These are phyloP conservation scores for Flaveria linearis DNA, from an alignment of 129 eudicot species.

Conservation along the genomic window DNA sequence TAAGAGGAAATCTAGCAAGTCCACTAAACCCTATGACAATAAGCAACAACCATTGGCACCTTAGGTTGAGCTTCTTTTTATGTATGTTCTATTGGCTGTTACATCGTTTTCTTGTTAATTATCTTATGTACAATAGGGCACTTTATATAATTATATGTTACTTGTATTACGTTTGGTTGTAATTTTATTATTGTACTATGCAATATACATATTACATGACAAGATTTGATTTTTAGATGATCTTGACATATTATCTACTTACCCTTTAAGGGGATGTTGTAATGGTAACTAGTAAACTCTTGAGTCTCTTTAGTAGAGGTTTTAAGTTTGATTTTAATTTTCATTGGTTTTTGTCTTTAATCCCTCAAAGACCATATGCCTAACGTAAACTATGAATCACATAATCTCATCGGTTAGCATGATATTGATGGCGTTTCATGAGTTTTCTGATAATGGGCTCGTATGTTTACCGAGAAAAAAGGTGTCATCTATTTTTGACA, in stretches of 20 bases:
- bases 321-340: no score
- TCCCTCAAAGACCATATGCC: no score
- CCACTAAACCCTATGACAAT: slow-evolving; percentile 61
- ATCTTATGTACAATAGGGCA: slow-evolving; percentile 22
- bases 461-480: no score
- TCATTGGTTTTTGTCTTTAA: no score
- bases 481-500: not conserved
- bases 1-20: slow-evolving; percentile 50
- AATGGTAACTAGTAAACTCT: no score
- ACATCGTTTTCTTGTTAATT: slow-evolving; percentile 14
- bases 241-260: no score
- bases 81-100: slow-evolving; percentile 8
- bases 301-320: no score
- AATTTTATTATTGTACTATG: slow-evolving; percentile 20
- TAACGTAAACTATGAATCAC: no score
- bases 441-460: no score
- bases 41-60: slow-evolving; percentile 51
- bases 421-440: no score
- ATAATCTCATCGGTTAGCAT: no score
- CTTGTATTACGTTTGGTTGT: slow-evolving; percentile 12
- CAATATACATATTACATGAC: not conserved
- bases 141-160: slow-evolving; percentile 4
- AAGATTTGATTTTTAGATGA: not conserved
- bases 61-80: slow-evolving; percentile 26
- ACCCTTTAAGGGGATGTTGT: no score